Base-by-base conservation (phyloP, 148 eudicot genomes). In the Diospyros kaki region DNA sequence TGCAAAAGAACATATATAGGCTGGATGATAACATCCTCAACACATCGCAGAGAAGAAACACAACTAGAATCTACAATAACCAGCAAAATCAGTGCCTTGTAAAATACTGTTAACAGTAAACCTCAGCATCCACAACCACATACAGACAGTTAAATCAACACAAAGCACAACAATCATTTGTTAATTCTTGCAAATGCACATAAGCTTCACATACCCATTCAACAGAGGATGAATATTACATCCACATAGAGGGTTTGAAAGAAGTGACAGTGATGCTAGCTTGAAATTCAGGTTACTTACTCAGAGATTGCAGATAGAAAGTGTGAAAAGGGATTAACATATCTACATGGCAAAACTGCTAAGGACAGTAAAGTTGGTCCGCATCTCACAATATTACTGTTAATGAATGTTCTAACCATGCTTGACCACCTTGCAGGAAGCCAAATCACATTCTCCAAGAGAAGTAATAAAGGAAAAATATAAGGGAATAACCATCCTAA, bases 181-280 rank as follows among this genome's bases (percentile, higher is more conserved):
- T 43, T 9, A 12, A 38, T 45, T 14, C 11, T 61, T 64, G 73
- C 5, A 75, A 41, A 52, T 77, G 81, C 76, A 66, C 81, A 76
- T 43, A 63, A 73, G 69, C n/a, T 56, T 53, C 38, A 68, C 51
- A 4, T 48, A 7, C 50, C 46, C 43, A 73, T 28, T 39, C 75
- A 28, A 10, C 13, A 46, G 14, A 46, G 58, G 43, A 73, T 48
- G 17, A 12, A n/a, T 17, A 28, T 59, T 15, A 42, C 43, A 17
- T 46, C 46, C 42, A 70, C 13, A 45, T 18, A 61, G 13, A 60
- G 5, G 55, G 41, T 50, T 61, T 9, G 6, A 55, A 58, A 53
- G 6, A 28, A 54, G 74, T 39, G 5, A 18, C 52, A 43, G 48
- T 6, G 40, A 18, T 17, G 48, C 14, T 5, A 12, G 41, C 64